Evolutionary conservation across 2,329 filamentous ascomycete species (phyloP), one percentile per base, ranked within the genome.

Genomic region (Colletotrichum musae): DNA sequence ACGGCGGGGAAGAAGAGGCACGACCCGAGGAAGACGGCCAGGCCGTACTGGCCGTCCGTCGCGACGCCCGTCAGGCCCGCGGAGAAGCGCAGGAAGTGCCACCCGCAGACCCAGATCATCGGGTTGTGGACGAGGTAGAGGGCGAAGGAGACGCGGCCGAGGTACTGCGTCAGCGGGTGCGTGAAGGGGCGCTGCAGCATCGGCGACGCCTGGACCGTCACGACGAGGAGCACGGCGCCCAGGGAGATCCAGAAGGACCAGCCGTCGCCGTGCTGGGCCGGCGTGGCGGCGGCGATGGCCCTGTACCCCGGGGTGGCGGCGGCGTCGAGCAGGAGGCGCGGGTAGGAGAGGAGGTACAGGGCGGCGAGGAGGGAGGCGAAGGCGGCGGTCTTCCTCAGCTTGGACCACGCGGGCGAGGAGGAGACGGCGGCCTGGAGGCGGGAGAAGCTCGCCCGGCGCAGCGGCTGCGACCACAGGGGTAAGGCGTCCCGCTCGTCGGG

Each of bases 81-180:
- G 18, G 51, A 66, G 26, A 64, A 54, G 5, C 28, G 54, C 10
- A 53, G 21, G 24, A 59, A 41, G 12, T 58, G 56, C 48, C 54
- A 60, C 5, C 89, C 90, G 1, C 92, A 60, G 0, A 83, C 83
- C 82, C 83, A 87, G 1, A 92, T 79, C 1, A 92, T 77, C 0
- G 89, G 89, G 0, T 90, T 90, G 72, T 92, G 90, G 12, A 91
- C 83, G 9, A 92, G 81, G 77, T 92, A 92, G 10, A 92, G 79
- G 1, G 87, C 83, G 74, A 87, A 92, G 0, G 88, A 91, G 63
- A 92, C 83, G 54, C 86, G 85, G 1, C 89, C 90, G 2, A 92
- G 82, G 70, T 90, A 90, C 74, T 90, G 89, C 73, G 85, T 88
- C 73, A 89, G 85, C 6, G 80, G 80, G 0, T 80, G 81, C 76